Conservation (phyloP, 108 stramenopile genomes). For the Nitzschia inconspicua region DNA sequence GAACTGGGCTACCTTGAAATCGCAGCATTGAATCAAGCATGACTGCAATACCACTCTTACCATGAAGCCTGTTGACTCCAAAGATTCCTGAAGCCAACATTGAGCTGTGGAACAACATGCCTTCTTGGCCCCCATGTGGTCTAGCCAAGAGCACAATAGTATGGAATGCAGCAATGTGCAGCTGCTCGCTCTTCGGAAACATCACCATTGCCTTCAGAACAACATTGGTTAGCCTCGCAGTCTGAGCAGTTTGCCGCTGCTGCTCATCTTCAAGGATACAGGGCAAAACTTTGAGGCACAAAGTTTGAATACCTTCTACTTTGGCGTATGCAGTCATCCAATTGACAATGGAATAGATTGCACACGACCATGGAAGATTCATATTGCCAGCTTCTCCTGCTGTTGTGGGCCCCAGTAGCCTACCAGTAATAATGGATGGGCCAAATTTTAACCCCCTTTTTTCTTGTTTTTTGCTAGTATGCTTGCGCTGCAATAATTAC, state of each 20-base stretch:
- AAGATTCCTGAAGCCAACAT: conserved; percentile 42
- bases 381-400: conserved; percentile 33
- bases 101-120: conserved; percentile 84
- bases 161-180: conserved; percentile 85
- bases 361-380: conserved; percentile 81
- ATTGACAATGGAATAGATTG: conserved; percentile 84
- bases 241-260: conserved; percentile 74
- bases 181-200: conserved; percentile 70
- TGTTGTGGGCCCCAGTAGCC: conserved; percentile 54
- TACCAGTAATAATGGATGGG: conserved; percentile 63
- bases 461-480: neutral
- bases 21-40: conserved; percentile 83
- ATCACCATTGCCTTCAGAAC: conserved; percentile 83
- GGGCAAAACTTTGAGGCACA: conserved; percentile 78
- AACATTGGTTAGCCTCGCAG: conserved; percentile 73
- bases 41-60: conserved; percentile 74
- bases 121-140: conserved; percentile 89
- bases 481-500: neutral
- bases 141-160: conserved; percentile 89
- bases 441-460: conserved; percentile 41
- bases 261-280: conserved; percentile 76
- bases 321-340: conserved; percentile 87
- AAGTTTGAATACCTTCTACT: conserved; percentile 82
- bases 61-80: conserved; percentile 15
- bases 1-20: conserved; percentile 52